Evolutionary conservation across 2,329 filamentous ascomycete genomes (phyloP).

Genomic region (Sporothrix euskadiensis): DNA sequence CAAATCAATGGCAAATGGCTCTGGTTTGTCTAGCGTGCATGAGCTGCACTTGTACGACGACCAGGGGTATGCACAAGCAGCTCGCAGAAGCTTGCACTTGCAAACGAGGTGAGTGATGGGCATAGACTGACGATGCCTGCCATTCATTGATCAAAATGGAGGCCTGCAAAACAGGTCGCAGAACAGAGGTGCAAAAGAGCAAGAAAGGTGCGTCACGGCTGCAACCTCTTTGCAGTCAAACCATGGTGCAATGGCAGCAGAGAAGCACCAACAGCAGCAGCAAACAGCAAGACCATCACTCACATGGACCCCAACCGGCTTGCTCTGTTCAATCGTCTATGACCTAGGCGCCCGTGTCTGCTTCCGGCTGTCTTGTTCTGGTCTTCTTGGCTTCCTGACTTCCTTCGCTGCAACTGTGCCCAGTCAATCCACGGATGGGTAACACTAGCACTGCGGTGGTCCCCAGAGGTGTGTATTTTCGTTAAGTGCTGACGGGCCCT

Average conservation of each 20-base stretch:
- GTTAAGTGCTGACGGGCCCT: slow-evolving; percentile 10
- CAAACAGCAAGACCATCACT: neutral
- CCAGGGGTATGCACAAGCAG: neutral
- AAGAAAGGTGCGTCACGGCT: neutral
- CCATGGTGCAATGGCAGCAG: neutral
- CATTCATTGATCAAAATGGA: neutral
- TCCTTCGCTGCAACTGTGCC: slow-evolving; percentile 7
- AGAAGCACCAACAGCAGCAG: neutral
- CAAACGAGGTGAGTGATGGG: neutral
- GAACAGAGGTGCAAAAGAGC: neutral
- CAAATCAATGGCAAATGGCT: neutral
- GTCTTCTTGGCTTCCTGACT: neutral
- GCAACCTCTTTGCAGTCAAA: slow-evolving; percentile 1
- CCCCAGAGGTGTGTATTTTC: slow-evolving; percentile 11
- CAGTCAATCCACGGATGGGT: neutral
- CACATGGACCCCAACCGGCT: neutral
- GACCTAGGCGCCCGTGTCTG: slow-evolving; percentile 6
- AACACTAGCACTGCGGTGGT: neutral
- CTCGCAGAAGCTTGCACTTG: neutral
- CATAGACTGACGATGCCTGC: neutral
- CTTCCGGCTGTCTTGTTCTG: neutral
- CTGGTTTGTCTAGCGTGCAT: slow-evolving; percentile 1
- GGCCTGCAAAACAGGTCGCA: neutral
- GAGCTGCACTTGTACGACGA: slow-evolving; percentile 1
- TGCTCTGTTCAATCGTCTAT: neutral